Percentiles rank a stretch among this genome's conserved stretches.
phyloP scores from a whole-genome alignment of 2,329 filamentous ascomycete genomes.

The Alternaria ethzedia region DNA sequence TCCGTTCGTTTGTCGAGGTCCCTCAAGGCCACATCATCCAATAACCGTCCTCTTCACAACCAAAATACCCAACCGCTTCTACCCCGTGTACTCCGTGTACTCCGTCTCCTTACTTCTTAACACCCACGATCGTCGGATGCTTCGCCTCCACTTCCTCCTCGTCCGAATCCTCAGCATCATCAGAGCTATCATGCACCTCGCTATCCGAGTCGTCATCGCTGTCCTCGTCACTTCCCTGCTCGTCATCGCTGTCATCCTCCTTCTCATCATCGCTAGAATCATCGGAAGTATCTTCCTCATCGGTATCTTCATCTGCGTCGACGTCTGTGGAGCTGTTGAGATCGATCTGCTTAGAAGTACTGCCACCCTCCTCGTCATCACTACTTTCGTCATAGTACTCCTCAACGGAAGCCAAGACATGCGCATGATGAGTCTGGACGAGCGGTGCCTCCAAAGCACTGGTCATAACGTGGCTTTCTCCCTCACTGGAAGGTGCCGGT shows the following conservation, averaged over 20 bases:
- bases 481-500: no score
- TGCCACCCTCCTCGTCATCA: not conserved
- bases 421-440: not conserved
- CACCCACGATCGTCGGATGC: not conserved
- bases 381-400: not conserved
- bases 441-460: not conserved
- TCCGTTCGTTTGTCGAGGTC: not conserved
- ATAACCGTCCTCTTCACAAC: not conserved
- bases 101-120: not conserved
- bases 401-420: not conserved
- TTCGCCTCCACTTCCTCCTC: not conserved
- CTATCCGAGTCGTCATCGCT: not conserved
- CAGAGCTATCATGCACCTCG: not conserved
- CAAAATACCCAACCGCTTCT: not conserved
- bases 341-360: not conserved
- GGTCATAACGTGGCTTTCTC: not conserved
- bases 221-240: not conserved
- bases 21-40: not conserved
- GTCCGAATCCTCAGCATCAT: not conserved
- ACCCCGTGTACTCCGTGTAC: not conserved
- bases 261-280: not conserved
- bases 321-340: not conserved
- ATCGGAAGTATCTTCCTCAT: not conserved
- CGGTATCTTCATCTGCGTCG: not conserved
- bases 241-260: not conserved